Conservation (phyloP, 1,284 basidiomycete genomes). For the Ceratobasidium sp. region DNA sequence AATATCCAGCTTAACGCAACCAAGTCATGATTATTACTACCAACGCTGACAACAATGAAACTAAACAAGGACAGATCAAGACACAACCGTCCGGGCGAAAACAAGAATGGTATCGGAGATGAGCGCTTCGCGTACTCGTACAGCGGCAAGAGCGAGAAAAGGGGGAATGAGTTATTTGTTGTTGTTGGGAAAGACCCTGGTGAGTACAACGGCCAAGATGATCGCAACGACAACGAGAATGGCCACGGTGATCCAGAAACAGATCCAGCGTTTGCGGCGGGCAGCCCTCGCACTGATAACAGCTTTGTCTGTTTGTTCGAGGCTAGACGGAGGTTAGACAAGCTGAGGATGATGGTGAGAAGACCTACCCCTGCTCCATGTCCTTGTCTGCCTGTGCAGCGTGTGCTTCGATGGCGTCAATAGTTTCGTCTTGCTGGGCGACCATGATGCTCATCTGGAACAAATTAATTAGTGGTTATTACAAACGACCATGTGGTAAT, state of each 20-base stretch:
- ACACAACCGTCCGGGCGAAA: too few relatives aligned
- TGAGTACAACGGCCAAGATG: constrained; percentile 28
- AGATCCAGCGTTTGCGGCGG: constrained; percentile 82
- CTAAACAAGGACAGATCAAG: too few relatives aligned
- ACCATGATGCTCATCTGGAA: constrained; percentile 77
- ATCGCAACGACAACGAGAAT: constrained; percentile 35
- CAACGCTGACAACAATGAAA: too few relatives aligned
- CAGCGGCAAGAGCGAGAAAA: background rate
- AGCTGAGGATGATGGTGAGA: background rate
- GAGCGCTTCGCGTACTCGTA: background rate
- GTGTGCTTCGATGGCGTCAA: constrained; percentile 67
- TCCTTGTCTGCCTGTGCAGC: constrained; percentile 70
- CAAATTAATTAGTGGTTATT: constrained; percentile 1
- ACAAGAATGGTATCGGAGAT: background rate
- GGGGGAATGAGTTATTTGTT: constrained; percentile 3
- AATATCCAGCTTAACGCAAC: too few relatives aligned
- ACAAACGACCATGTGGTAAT: constrained; percentile 14
- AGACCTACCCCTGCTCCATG: constrained; percentile 69
- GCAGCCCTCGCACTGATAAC: constrained; percentile 77
- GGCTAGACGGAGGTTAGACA: constrained; percentile 50
- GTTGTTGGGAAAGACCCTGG: constrained; percentile 12
- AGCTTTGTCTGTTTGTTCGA: constrained; percentile 72
- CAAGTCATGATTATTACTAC: too few relatives aligned
- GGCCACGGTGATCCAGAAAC: constrained; percentile 59
- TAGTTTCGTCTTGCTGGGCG: constrained; percentile 78